Evolutionary conservation across 179 eudicot genomes (phyloP).

Genomic region (Patellifolia procumbens): DNA sequence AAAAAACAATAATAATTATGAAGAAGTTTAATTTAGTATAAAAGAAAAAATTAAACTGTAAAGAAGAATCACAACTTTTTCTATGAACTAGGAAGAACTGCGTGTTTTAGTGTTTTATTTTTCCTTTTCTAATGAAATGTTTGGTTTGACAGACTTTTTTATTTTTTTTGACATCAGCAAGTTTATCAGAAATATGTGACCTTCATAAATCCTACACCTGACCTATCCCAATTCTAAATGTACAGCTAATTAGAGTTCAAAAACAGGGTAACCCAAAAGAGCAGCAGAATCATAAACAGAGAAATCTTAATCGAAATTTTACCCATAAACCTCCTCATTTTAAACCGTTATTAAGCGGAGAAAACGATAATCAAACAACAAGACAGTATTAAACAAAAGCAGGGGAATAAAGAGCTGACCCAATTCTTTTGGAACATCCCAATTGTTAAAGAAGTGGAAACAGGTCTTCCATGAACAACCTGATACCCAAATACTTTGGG

Average conservation of each 20-base stretch:
- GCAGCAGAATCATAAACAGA: background rate
- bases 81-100: too few relatives aligned
- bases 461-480: slow-evolving; percentile 34
- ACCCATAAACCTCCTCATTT: background rate
- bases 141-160: too few relatives aligned
- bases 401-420: slow-evolving; percentile 37
- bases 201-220: background rate
- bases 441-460: slow-evolving; percentile 41
- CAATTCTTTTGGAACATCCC: slow-evolving; percentile 68
- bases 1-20: too few relatives aligned
- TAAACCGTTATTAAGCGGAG: background rate
- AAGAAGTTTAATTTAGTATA: too few relatives aligned
- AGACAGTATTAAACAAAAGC: background rate
- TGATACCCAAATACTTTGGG: slow-evolving; percentile 56
- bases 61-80: too few relatives aligned
- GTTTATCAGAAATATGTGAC: too few relatives aligned
- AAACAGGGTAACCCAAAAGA: background rate
- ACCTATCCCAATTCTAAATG: background rate
- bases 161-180: too few relatives aligned
- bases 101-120: too few relatives aligned
- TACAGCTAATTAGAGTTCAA: too few relatives aligned
- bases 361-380: too few relatives aligned
- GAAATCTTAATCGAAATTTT: background rate
- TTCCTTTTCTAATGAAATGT: too few relatives aligned
- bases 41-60: too few relatives aligned